phyloP scores from a whole-genome alignment of 176 grass and related monocot genomes.

The Cymbopogon citratus region DNA sequence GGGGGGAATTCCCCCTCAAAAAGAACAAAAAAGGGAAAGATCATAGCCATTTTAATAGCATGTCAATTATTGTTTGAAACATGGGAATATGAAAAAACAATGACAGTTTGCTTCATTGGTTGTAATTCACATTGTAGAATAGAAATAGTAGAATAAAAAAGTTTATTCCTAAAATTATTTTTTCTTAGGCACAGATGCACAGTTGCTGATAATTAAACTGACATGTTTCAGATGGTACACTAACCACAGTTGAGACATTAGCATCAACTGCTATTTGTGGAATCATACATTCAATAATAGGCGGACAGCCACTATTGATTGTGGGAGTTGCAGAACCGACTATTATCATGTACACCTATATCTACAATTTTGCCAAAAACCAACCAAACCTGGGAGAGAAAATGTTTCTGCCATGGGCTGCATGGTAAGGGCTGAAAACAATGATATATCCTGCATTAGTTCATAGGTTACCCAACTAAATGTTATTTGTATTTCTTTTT shows the following conservation, averaged over 20 bases:
- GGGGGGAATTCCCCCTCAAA: background rate
- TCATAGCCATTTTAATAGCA: background rate
- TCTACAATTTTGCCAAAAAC: slow-evolving; percentile 72
- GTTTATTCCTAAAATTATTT: background rate
- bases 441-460: background rate
- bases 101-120: background rate
- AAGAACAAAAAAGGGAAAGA: background rate
- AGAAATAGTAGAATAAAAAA: background rate
- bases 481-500: slow-evolving; percentile 20
- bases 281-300: slow-evolving; percentile 68
- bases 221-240: slow-evolving; percentile 54
- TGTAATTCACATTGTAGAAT: background rate
- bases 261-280: slow-evolving; percentile 78
- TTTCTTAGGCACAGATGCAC: background rate
- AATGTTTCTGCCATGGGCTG: slow-evolving; percentile 75
- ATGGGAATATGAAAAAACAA: too few relatives aligned
- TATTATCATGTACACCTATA: slow-evolving; percentile 76
- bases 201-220: slow-evolving; percentile 3
- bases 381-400: slow-evolving; percentile 45
- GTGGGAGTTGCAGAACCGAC: slow-evolving; percentile 89
- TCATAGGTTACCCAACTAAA: background rate
- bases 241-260: slow-evolving; percentile 77
- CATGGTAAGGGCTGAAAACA: slow-evolving; percentile 50
- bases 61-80: background rate
- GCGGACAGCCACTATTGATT: slow-evolving; percentile 71